Evolutionary conservation across 2,329 filamentous ascomycete genomes (phyloP).

Genomic region (Talaromyces sp.): DNA sequence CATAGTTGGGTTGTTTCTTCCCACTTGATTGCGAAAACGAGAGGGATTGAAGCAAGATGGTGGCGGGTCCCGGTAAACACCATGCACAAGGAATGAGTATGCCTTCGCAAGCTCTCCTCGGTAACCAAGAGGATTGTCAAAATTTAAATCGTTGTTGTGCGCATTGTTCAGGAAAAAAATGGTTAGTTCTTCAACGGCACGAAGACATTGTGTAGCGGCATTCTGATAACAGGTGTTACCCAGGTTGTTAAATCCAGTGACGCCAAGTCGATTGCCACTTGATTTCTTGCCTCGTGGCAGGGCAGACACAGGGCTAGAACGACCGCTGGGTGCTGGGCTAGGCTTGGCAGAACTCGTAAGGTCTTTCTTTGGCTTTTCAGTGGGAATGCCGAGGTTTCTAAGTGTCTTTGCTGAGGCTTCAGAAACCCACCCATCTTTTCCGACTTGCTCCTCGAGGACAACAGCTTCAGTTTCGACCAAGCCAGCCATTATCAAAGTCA

Average conservation of each 20-base stretch:
- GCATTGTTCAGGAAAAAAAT: conserved; percentile 80
- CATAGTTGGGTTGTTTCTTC: conserved; percentile 79
- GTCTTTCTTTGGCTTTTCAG: conserved; percentile 37
- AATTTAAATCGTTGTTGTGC: conserved; percentile 80
- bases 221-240: conserved; percentile 99
- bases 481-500: conserved; percentile 66
- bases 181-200: conserved; percentile 89
- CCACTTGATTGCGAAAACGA: conserved; percentile 80
- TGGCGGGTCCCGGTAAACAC: conserved; percentile 73
- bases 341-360: conserved; percentile 39
- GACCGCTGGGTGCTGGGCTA: conserved; percentile 57
- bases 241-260: conserved; percentile 82
- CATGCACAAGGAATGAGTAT: conserved; percentile 74
- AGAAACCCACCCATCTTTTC: conserved; percentile 60
- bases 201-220: conserved; percentile 90
- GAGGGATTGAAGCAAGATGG: conserved; percentile 73
- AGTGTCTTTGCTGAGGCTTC: conserved; percentile 49
- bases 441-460: conserved; percentile 79
- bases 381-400: conserved; percentile 55
- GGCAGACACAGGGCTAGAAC: conserved; percentile 68
- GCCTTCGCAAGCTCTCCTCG: conserved; percentile 82
- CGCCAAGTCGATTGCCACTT: conserved; percentile 71
- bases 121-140: conserved; percentile 80
- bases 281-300: conserved; percentile 68
- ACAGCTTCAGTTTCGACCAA: conserved; percentile 74